Evolutionary conservation across 192 early-diverging fungal genomes (phyloP), one percentile per base, ranked within the genome.

Genomic region (Mortierella hygrophila): DNA sequence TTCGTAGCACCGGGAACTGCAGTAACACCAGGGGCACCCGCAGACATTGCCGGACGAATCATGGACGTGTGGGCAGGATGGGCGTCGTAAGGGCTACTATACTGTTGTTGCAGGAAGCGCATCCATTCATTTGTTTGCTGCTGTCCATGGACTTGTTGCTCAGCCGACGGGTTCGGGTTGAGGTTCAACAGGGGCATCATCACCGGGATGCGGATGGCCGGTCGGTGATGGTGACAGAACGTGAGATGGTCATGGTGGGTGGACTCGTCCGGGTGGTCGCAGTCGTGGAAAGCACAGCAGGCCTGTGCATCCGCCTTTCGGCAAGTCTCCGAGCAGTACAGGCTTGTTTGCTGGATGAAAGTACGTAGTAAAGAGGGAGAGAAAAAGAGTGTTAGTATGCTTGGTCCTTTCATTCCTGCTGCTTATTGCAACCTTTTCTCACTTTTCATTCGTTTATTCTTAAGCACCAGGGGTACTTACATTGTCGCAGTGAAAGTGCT

Each of bases 401-500:
- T 35, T 65, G 29, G 29, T 1, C 6, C 8, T 42, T 6, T 26
- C 65, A 9, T 32, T 0, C 23, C 11, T 65, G 3, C 4, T 65
- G 60, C 29, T 65, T 26, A 1, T 65, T 13, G 23, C 10, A 10
- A 26, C 29, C 26, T 11, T 32, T 13, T 2, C 6, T 60, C 52
- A 55, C 11, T 11, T 26, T 16, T 1, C 49, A 5, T 13, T 46
- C 41, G 9, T 23, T 42, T 16, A 10, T 38, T 29, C 26, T 9
- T 13, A 70, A 7, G 13, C 26, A 42, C 6, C 44, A 8, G 32
- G 44, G 32, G 15, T 32, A 72, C 84, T 69, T 81, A 86, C 84
- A 86, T 75, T 35, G 2, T 86, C 84, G 38, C 84, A 78, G 72
- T 86, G 79, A 76, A 86, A 86, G 75, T 86, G 84, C 32, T 81